A percentile compares a stretch with the other conserved stretches of the same genome.
Evolutionary conservation across 1,284 basidiomycete genomes (phyloP).

Genomic region (Grifola frondosa): DNA sequence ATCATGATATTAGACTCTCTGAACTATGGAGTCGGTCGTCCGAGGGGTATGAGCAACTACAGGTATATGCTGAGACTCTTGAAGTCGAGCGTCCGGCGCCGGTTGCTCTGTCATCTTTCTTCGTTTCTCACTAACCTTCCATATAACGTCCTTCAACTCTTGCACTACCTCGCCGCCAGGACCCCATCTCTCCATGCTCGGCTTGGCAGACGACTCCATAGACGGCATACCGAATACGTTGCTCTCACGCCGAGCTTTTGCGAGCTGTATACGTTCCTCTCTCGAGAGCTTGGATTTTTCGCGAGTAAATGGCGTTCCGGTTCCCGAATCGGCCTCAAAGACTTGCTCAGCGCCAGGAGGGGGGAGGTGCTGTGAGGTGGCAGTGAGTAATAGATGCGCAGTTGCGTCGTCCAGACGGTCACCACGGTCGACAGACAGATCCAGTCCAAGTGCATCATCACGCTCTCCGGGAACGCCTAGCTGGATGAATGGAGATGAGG

Average conservation of each 20-base stretch:
- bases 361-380: conserved; percentile 53
- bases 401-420: conserved; percentile 51
- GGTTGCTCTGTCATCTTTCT: conserved; percentile 46
- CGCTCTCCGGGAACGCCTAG: conserved; percentile 1
- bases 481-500: conserved; percentile 22
- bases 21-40: too few species aligned
- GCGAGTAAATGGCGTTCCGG: conserved; percentile 41
- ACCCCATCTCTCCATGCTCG: conserved; percentile 53
- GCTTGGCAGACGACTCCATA: conserved; percentile 5
- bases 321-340: conserved; percentile 63
- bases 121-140: conserved; percentile 73
- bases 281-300: conserved; percentile 63
- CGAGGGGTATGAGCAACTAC: too few species aligned
- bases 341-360: conserved; percentile 72
- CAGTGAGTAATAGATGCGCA: conserved; percentile 50
- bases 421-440: conserved; percentile 12
- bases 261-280: conserved; percentile 68
- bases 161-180: conserved; percentile 78
- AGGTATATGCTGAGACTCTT: too few species aligned
- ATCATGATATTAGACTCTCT: too few species aligned
- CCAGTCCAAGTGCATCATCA: conserved; percentile 13
- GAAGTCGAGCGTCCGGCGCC: too few species aligned
- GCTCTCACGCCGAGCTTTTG: conserved; percentile 53
- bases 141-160: conserved; percentile 81
- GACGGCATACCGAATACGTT: conserved; percentile 17